These are phyloP conservation scores for Solioccasus polychromus DNA, from an alignment of 768 basidiomycete species.

Conservation along the genomic window DNA sequence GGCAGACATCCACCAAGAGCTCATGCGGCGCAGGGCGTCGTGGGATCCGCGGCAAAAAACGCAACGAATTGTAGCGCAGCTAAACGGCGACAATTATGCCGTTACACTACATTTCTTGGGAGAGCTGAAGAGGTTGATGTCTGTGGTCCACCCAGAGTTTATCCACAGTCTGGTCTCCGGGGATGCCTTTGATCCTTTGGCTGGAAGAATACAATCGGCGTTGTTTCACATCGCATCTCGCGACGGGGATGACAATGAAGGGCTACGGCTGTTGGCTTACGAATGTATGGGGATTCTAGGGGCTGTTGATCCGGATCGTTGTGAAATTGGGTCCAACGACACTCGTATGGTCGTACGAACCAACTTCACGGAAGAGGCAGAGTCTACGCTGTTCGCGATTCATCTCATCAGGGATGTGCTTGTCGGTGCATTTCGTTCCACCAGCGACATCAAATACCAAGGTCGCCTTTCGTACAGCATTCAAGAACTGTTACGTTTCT, in stretches of 20 bases:
- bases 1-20: constrained; percentile 36
- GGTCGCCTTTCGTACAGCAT: constrained; percentile 86
- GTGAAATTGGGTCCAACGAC: constrained; percentile 60
- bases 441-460: constrained; percentile 92
- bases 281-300: constrained; percentile 92
- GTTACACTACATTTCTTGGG: constrained; percentile 70
- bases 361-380: constrained; percentile 79
- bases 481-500: constrained; percentile 85
- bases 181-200: constrained; percentile 77
- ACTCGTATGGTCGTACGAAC: constrained; percentile 67
- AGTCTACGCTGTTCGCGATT: constrained; percentile 75
- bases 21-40: constrained; percentile 44
- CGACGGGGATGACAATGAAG: constrained; percentile 73
- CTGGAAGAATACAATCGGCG: constrained; percentile 64
- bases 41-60: constrained; percentile 57
- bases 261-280: constrained; percentile 67
- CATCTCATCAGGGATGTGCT: constrained; percentile 85
- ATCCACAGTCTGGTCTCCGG: constrained; percentile 70
- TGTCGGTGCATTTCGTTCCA: constrained; percentile 87
- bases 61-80: constrained; percentile 67
- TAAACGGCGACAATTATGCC: constrained; percentile 74
- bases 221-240: constrained; percentile 70
- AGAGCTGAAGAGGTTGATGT: constrained; percentile 73
- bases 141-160: constrained; percentile 45
- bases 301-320: constrained; percentile 93